Base-by-base conservation (phyloP, 148 eudicot genomes). In the Nepenthes mirabilis region DNA sequence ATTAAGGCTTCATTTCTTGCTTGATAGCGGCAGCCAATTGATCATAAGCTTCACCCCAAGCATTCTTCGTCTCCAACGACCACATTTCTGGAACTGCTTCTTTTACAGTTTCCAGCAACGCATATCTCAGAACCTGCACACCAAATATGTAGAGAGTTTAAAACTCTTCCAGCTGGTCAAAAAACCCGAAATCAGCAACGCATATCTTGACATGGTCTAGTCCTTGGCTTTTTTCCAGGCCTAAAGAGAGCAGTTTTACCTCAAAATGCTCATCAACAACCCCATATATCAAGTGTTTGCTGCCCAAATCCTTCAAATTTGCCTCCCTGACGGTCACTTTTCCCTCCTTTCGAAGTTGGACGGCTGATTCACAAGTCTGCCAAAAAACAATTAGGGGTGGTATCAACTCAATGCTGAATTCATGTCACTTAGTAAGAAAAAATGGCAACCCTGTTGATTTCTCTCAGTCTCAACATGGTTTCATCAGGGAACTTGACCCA, bases 261-360 rank as follows among this genome's bases (percentile, higher is more conserved):
- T 90, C 97, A 69, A 82, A 90, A 74, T 90, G 97, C 74, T 90
- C 95, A 64, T 87, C 85, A 33, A 69, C 95, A 14, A 87, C 95
- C 37, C 95, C 97, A 62, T 84, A 87, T 67, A 75, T 82, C 54
- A 72, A 68, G 77, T 90, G 97, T 7, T 58, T 37, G 48, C 72
- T 68, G 5, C 97, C 97, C 47, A 90, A 11, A 60, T 82, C 79
- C 40, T 72, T 79, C 60, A 90, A 70, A 68, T 45, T 87, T 6
- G 95, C 82, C 50, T 90, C 97, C 57, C 74, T 77, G 10, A 86
- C 73, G 11, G 85, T 80, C 14, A 69, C 82, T 67, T 84, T 86
- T 3, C 95, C 97, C 10, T 80, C 81, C 66, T 84, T 90, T 59
- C 88, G 69, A 50, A 90, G 78, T 69, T 90, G 91, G 14, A 79